Percentiles rank a stretch among this genome's conserved stretches.
These are phyloP conservation scores for Epichloe glyceriae DNA, from an alignment of 2,329 filamentous ascomycete species.

Conservation along the genomic window DNA sequence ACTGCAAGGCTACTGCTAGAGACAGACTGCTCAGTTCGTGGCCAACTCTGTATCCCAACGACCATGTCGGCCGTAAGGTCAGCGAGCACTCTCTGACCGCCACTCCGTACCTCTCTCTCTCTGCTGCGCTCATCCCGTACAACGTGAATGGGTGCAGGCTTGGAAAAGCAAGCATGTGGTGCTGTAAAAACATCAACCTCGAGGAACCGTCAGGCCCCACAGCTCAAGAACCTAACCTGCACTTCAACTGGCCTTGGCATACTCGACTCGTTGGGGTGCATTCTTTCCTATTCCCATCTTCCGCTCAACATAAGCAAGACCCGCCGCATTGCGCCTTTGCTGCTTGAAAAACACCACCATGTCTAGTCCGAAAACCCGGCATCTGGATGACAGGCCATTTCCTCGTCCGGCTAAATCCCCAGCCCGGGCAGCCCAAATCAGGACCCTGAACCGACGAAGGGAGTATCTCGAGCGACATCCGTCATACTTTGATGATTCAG, in stretches of 20 bases:
- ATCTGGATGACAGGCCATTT: slow-evolving; percentile 22
- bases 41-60: slow-evolving; percentile 5
- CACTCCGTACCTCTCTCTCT: slow-evolving; percentile 5
- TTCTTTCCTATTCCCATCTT: no score
- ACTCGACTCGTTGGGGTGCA: no score
- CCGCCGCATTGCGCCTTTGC: no score
- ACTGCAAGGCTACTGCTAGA: no score
- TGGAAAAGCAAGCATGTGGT: no score
- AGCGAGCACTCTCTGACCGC: slow-evolving; percentile 5
- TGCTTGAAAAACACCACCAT: background rate
- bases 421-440: slow-evolving; percentile 32
- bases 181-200: no score
- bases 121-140: background rate
- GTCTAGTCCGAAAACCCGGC: background rate
- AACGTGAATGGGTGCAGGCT: background rate
- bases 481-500: slow-evolving; percentile 50
- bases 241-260: background rate
- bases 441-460: slow-evolving; percentile 62
- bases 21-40: no score
- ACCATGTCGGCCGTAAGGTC: slow-evolving; percentile 6
- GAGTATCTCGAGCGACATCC: slow-evolving; percentile 62
- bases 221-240: background rate
- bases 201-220: no score
- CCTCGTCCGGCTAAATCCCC: slow-evolving; percentile 32
- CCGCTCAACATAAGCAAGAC: no score